Evolutionary conservation across 2,329 filamentous ascomycete species (phyloP), one percentile per base, ranked within the genome.

Genomic region (Penicillium sp.): DNA sequence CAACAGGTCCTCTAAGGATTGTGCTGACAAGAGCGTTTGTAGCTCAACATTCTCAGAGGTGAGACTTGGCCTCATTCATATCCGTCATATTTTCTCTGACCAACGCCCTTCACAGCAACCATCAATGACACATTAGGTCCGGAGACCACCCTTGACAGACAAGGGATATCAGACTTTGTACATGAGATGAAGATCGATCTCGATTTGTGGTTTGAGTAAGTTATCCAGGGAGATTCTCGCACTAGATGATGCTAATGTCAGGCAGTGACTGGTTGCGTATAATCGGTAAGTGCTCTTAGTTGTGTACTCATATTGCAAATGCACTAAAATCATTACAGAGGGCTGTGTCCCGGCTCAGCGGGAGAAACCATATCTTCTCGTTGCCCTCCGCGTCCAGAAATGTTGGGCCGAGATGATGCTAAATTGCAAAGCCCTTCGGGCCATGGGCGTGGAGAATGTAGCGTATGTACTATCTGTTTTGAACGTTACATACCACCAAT

Each of bases 371-470:
- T 79, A 76, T 56, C 70, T 82, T 0, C 63, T 80, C 0, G 72
- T 82, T 4, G 85, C 85, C 22, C 71, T 86, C 1, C 76, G 78
- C 2, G 80, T 86, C 0, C 84, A 86, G 65, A 79, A 80, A 61
- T 82, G 83, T 64, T 86, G 84, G 84, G 80, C 82, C 1, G 78
- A 83, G 17, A 81, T 83, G 47, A 85, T 84, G 68, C 77, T 84
- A 0, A 75, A 84, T 60, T 82, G 84, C 51, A 82, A 83, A 68
- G 84, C 83, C 0, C 70, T 86, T 0, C 79, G 82, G 45, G 76
- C 77, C 4, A 79, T 82, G 56, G 82, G 82, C 3, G 79, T 83
- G 8, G 81, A 83, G 50, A 84, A 84, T 49, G 77, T 85, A 38
- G 81, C 80, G 30, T 75, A 67, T 19, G 72, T 66, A 24, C 1